Evolutionary conservation across 495 filamentous ascomycete genomes (phyloP), one percentile per base, ranked within the genome.

Genomic region (Trichoderma orchidacearum): DNA sequence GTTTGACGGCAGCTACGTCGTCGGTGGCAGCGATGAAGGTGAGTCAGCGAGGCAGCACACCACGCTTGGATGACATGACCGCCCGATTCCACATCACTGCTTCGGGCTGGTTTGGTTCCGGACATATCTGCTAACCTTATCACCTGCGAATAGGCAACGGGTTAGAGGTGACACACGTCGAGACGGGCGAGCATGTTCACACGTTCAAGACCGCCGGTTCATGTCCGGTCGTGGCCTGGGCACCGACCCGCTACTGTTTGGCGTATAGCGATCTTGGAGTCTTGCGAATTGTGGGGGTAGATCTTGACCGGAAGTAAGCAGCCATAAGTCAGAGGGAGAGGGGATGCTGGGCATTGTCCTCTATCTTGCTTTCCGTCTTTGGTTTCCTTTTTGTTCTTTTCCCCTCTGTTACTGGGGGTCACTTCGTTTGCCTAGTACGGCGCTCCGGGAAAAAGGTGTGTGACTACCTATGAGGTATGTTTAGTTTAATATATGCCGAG

Each of bases 1-100:
- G 51, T 97, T 89, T 63, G 94, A 96, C 63, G 91, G 93, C 2
- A 84, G 86, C 51, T 97, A 87, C 68, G 72, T 97, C 27, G 83
- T 86, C 18, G 91, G 85, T 11, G 89, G 89, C 12, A 87, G 86
- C 59, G 90, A 96, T 63, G 90, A 95, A 70, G 82, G 85, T 69
- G 66, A 53, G 77, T 62, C 30, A 57, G 68, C 9, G 5, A 23
- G 5, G n/a, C 5, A 29, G 5, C 12, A 48, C 6, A 9, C 21
- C 18, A 23, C 41, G 1, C 36, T 41, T 17, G 13, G n/a, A 41
- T 41, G 36, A 17, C 36, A 41, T 1, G 36, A 17, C 36, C n/a
- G 36, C 36, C n/a, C 36, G 36, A 41, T 18, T 4, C 36, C 17
- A 41, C 9, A 17, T 17, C 36, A 7, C 21, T 41, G 15, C 15